A percentile compares a stretch with the other conserved stretches of the same genome.
These are phyloP conservation scores for Samsoniella hepiali DNA, from an alignment of 2,329 filamentous ascomycete species.

Conservation along the genomic window DNA sequence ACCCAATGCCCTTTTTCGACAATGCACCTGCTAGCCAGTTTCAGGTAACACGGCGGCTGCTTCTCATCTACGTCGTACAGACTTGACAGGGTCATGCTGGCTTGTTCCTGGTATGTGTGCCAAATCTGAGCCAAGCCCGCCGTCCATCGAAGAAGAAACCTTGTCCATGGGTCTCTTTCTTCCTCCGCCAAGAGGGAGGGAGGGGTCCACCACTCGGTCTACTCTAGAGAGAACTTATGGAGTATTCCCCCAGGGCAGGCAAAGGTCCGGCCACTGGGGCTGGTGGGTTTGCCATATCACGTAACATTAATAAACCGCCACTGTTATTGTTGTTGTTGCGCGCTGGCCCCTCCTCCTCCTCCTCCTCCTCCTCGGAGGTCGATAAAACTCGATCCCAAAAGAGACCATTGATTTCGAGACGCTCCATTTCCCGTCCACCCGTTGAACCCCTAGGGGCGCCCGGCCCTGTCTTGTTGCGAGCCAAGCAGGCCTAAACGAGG, in stretches of 20 bases:
- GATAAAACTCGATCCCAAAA: neutral
- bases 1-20: no score
- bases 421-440: neutral
- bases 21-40: no score
- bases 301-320: conserved; percentile 5
- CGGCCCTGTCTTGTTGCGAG: neutral
- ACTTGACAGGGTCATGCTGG: no score
- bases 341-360: no score
- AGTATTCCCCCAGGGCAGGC: neutral
- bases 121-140: no score
- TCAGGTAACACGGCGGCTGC: no score
- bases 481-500: neutral
- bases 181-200: neutral
- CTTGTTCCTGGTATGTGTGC: no score
- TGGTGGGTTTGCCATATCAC: neutral
- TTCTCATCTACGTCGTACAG: no score
- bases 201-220: neutral
- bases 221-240: neutral
- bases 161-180: neutral
- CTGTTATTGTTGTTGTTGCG: neutral
- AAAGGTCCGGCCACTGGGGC: neutral
- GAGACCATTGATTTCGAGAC: neutral
- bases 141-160: neutral
- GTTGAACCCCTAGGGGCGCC: neutral
- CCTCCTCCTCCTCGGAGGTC: neutral